Evolutionary conservation across 2,329 filamentous ascomycete genomes (phyloP), one percentile per base, ranked within the genome.

Genomic region (Fusarium sublunatum): DNA sequence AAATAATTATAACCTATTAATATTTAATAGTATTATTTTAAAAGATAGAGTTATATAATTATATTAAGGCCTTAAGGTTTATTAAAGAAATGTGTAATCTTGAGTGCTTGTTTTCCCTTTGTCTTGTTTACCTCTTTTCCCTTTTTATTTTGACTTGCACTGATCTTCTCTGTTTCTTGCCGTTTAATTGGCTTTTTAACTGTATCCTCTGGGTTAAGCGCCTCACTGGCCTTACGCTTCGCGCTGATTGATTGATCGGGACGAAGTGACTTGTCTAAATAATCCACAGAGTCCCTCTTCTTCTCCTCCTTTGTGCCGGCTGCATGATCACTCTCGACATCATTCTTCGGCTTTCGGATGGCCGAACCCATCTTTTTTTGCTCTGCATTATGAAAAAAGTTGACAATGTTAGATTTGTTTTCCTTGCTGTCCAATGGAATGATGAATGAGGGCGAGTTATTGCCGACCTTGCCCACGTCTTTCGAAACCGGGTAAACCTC

Each of bases 391-490:
- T 83, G 83, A 72, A 98, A 98, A 80, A 97, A 97, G 70, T 97
- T 97, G 41, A 91, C 91, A 75, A 98, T 98, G 66, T 95, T 97
- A 45, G 84, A 88, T 79, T 96, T 97, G 75, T 97, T 97, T 70
- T 93, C 91, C 64, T 87, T 88, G 76, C 91, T 96, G 70, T 91
- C 85, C 31, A 97, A 78, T 0, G 94, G 94, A 2, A 97, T 81
- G 40, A 97, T 84, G 71, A 97, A 97, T 1, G 83, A 85, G 0
- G 92, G 88, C 19, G 91, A 96, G 74, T 96, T 91, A 68, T 96
- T 97, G 6, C 94, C 93, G 0, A 97, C 93, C 77, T 97, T 98
- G 1, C 93, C 93, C 0, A 98, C 94, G 5, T 95, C 93, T 73
- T 92, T 91, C 69, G 84, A 88, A 3, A 99, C 95, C 1, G 90